A percentile compares a stretch with the other conserved stretches of the same genome.
Evolutionary conservation across 2,329 filamentous ascomycete genomes (phyloP).

Genomic region (Bipolaris zeicola): DNA sequence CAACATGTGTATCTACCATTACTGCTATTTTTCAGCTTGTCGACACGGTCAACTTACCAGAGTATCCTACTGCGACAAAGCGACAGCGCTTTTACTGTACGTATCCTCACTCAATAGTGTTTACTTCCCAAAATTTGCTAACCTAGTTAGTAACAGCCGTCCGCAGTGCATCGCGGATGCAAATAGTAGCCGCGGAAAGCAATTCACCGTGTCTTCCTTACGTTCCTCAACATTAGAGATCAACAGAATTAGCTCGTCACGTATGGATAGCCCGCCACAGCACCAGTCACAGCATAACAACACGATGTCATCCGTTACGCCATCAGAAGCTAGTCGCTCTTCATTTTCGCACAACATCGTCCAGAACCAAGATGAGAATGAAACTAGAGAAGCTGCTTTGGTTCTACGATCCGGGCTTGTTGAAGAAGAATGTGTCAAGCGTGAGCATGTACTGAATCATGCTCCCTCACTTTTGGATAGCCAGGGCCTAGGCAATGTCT

Average conservation of each 20-base stretch:
- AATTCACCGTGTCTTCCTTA: conserved; percentile 12
- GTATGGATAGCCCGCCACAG: conserved; percentile 25
- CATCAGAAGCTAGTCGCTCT: conserved; percentile 17
- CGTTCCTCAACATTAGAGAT: conserved; percentile 15
- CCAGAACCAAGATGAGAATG: conserved; percentile 1
- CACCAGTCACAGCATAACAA: conserved; percentile 23
- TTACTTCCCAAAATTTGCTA: background rate
- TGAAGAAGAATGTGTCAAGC: conserved; percentile 3
- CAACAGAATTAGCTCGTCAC: conserved; percentile 19
- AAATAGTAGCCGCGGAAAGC: conserved; percentile 5
- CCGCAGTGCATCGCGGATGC: conserved; percentile 18
- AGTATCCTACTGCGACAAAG: conserved; percentile 41
- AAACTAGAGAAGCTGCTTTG: conserved; percentile 14
- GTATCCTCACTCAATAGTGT: background rate
- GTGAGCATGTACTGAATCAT: conserved; percentile 4
- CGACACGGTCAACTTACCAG: conserved; percentile 39
- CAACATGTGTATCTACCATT: conserved; percentile 45
- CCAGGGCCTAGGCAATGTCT: conserved; percentile 22
- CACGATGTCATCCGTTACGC: conserved; percentile 35
- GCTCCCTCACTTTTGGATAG: conserved; percentile 20
- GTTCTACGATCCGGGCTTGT: conserved; percentile 30
- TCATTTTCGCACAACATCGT: conserved; percentile 9
- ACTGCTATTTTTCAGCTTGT: conserved; percentile 42
- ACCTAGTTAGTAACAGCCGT: conserved; percentile 24
- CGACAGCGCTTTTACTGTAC: conserved; percentile 29